These are phyloP conservation scores for Pythium oligandrum DNA, from an alignment of 352 stramenopile species.

Conservation along the genomic window DNA sequence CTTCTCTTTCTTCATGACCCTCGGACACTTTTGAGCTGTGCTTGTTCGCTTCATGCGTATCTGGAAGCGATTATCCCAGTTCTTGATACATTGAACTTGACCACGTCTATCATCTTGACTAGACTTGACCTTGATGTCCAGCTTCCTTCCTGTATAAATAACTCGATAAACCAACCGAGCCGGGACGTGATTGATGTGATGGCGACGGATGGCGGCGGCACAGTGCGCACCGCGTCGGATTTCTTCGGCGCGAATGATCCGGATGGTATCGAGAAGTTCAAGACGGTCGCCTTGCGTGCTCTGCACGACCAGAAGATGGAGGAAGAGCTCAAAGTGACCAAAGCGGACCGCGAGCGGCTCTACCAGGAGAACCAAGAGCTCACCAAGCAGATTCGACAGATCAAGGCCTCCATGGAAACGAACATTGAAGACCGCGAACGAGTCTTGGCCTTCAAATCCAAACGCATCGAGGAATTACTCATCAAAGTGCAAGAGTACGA, in stretches of 20 bases:
- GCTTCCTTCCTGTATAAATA: no score
- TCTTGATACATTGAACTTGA: no score
- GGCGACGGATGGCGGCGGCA: no score
- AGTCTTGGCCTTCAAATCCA: slow-evolving; percentile 60
- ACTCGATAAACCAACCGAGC: no score
- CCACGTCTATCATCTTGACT: no score
- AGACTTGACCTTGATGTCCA: no score
- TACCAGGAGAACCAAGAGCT: slow-evolving; percentile 28
- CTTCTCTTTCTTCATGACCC: no score
- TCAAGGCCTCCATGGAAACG: slow-evolving; percentile 32
- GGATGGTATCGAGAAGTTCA: slow-evolving; percentile 58
- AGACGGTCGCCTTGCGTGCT: slow-evolving; percentile 50
- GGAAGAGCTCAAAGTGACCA: slow-evolving; percentile 43
- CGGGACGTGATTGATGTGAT: no score
- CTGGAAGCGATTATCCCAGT: no score
- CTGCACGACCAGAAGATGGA: slow-evolving; percentile 67
- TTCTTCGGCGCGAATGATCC: slow-evolving; percentile 52
- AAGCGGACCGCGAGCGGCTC: slow-evolving; percentile 34
- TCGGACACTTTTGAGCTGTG: no score
- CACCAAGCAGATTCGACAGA: slow-evolving; percentile 29
- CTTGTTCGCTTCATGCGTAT: no score
- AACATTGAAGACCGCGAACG: slow-evolving; percentile 70
- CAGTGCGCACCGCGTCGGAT: slow-evolving; percentile 26
- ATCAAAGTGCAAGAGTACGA: slow-evolving; percentile 43
- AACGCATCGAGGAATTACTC: slow-evolving; percentile 57